A percentile compares a stretch with the other conserved stretches of the same genome.
Evolutionary conservation across 169 alveolate genomes (phyloP).

Genomic region (Cryptosporidium viatorum): DNA sequence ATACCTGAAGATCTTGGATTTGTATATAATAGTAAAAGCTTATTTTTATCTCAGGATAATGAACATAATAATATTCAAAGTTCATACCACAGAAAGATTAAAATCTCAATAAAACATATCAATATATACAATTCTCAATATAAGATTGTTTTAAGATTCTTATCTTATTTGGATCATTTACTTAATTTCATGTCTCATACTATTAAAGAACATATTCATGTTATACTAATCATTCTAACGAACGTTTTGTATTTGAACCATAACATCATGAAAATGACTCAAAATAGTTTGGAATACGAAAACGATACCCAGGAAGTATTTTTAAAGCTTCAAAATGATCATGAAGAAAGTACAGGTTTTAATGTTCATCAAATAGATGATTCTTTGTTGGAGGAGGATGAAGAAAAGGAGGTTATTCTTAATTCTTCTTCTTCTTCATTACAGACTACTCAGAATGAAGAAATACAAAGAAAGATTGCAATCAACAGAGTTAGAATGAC

Average conservation of each 20-base stretch:
- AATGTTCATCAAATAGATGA: neutral
- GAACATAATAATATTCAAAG: neutral
- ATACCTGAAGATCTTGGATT: conserved; percentile 17
- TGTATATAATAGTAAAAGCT: neutral
- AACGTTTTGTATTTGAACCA: conserved; percentile 21
- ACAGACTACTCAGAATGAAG: neutral
- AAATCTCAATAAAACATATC: neutral
- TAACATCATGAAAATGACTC: neutral
- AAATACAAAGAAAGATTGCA: neutral
- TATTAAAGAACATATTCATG: neutral
- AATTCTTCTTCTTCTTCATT: neutral
- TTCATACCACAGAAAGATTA: neutral
- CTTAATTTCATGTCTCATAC: conserved; percentile 45
- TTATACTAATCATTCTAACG: neutral
- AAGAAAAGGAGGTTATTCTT: neutral
- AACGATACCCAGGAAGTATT: no score
- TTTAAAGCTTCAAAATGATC: no score
- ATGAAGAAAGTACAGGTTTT: neutral
- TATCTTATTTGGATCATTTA: conserved; percentile 32
- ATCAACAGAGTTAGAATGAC: neutral
- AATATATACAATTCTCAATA: neutral
- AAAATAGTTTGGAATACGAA: no score
- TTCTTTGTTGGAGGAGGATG: neutral
- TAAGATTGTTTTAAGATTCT: conserved; percentile 5
- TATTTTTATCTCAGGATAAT: neutral